A percentile compares a stretch with the other conserved stretches of the same genome.
phyloP scores from a whole-genome alignment of 2,329 filamentous ascomycete species.

The Colletotrichum orchidophilum region DNA sequence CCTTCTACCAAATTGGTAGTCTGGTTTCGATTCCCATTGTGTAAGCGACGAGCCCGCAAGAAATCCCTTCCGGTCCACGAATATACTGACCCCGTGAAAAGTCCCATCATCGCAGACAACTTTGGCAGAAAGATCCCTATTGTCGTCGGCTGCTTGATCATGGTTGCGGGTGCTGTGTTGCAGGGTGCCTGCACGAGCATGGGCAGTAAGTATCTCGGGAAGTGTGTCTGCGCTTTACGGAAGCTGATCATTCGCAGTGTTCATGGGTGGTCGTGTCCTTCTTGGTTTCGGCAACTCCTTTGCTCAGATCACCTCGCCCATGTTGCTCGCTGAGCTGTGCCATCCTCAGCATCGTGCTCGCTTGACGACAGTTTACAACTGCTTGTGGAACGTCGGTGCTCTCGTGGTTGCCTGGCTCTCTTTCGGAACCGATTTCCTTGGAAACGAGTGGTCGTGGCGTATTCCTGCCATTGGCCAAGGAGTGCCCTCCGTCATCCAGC shows the following conservation, averaged over 20 bases:
- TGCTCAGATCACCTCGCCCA: slow-evolving; percentile 60
- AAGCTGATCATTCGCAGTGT: slow-evolving; percentile 18
- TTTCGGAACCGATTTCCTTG: slow-evolving; percentile 57
- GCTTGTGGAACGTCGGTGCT: slow-evolving; percentile 62
- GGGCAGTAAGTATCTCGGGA: slow-evolving; percentile 38
- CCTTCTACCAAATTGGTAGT: slow-evolving; percentile 68
- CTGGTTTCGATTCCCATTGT: slow-evolving; percentile 66
- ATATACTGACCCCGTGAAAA: slow-evolving; percentile 30
- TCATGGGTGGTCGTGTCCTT: slow-evolving; percentile 64
- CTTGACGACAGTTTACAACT: slow-evolving; percentile 59
- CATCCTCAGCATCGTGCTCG: slow-evolving; percentile 60
- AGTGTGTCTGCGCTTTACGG: not conserved
- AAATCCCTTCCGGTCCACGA: not conserved
- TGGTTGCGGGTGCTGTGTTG: slow-evolving; percentile 64
- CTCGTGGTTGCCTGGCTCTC: slow-evolving; percentile 58
- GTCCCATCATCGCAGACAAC: slow-evolving; percentile 62
- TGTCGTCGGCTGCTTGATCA: slow-evolving; percentile 62
- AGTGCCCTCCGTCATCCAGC: slow-evolving; percentile 56
- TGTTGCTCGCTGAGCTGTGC: slow-evolving; percentile 62
- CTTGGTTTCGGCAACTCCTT: slow-evolving; percentile 67
- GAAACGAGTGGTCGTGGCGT: slow-evolving; percentile 62
- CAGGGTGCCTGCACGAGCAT: slow-evolving; percentile 60
- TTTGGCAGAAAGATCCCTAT: slow-evolving; percentile 64
- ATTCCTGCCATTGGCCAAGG: slow-evolving; percentile 59
- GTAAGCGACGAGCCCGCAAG: slow-evolving; percentile 40